These are phyloP conservation scores for Blepharisma undulans DNA, from an alignment of 169 alveolate species.

Conservation along the genomic window DNA sequence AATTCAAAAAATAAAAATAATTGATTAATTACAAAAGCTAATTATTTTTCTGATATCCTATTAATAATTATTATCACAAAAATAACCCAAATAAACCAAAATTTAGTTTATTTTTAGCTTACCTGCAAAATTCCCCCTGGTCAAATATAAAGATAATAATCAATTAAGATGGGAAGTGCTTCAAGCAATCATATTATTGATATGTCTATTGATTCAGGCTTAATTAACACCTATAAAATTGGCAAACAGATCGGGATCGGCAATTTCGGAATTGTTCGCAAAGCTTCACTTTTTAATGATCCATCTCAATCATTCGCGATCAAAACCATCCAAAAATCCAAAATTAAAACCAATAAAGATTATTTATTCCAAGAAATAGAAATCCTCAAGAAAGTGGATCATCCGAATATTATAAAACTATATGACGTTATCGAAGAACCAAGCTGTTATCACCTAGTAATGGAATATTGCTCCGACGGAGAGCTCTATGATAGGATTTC, in stretches of 20 bases:
- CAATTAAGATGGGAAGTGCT: conserved; percentile 25
- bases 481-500: conserved; percentile 49
- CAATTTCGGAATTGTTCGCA: conserved; percentile 59
- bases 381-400: conserved; percentile 42
- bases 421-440: conserved; percentile 72
- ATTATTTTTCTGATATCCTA: neutral
- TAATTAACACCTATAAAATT: conserved; percentile 66
- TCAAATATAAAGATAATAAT: neutral
- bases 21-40: neutral
- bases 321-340: conserved; percentile 4
- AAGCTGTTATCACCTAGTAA: conserved; percentile 64
- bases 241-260: conserved; percentile 43
- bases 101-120: neutral
- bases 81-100: neutral
- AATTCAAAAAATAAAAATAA: too few relatives aligned
- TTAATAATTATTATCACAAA: too few relatives aligned
- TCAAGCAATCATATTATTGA: neutral
- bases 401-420: conserved; percentile 76
- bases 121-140: neutral
- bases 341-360: neutral
- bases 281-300: conserved; percentile 25
- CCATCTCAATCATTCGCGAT: neutral
- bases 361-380: neutral
- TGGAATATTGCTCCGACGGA: conserved; percentile 51
- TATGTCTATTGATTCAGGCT: conserved; percentile 47